Conservation (phyloP, 2,329 filamentous ascomycete genomes). For the Diaporthe ampelina region DNA sequence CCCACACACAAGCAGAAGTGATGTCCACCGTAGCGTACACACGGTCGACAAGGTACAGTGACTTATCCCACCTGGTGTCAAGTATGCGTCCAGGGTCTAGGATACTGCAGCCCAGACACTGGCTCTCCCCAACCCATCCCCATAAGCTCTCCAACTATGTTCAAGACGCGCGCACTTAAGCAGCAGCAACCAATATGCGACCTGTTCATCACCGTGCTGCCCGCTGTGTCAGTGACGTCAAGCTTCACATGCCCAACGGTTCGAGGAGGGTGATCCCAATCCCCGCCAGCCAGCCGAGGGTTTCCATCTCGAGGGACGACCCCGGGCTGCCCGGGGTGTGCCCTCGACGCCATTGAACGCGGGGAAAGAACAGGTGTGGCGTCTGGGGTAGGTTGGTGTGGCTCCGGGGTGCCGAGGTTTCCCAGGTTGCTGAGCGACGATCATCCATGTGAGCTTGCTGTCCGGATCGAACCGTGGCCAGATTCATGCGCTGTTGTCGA, state of each 20-base stretch:
- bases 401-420: slow-evolving; percentile 14
- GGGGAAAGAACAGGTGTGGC: slow-evolving; percentile 29
- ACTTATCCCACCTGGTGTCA: not conserved
- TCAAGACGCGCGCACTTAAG: not conserved
- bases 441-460: slow-evolving; percentile 21
- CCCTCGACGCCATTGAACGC: not conserved
- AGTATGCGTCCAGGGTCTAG: slow-evolving; percentile 5
- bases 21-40: not conserved
- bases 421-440: not conserved
- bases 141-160: not conserved
- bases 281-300: not conserved
- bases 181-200: not conserved
- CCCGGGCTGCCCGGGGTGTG: not conserved
- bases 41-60: not conserved
- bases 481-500: not conserved
- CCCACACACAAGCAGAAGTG: not conserved
- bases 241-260: slow-evolving; percentile 10
- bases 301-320: slow-evolving; percentile 9
- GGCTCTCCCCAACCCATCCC: not conserved
- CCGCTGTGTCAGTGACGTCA: slow-evolving; percentile 6
- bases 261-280: slow-evolving; percentile 13
- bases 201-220: not conserved
- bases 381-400: slow-evolving; percentile 11
- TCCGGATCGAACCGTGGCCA: slow-evolving; percentile 19
- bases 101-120: slow-evolving; percentile 3